Conservation (phyloP, 768 basidiomycete genomes). For the Xerocomellus chrysenteron region DNA sequence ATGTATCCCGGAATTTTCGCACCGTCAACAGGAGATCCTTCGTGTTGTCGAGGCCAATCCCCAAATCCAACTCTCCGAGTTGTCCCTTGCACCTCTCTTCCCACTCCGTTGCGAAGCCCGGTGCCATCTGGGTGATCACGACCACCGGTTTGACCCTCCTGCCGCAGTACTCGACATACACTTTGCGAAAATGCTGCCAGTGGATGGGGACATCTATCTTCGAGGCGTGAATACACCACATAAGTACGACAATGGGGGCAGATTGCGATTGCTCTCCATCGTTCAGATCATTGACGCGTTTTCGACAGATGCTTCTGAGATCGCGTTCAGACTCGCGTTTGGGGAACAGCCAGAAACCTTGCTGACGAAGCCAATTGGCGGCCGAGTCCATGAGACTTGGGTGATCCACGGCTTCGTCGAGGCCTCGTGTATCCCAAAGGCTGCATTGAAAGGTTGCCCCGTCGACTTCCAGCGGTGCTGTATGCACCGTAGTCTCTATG, state of each 20-base stretch:
- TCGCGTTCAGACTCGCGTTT: constrained; percentile 22
- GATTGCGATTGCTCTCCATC: constrained; percentile 8
- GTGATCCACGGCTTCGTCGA: constrained; percentile 26
- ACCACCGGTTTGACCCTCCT: constrained; percentile 26
- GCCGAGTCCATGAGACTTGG: constrained; percentile 21
- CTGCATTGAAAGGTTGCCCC: constrained; percentile 10
- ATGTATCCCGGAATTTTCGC: constrained; percentile 10
- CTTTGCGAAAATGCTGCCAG: constrained; percentile 28
- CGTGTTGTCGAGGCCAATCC: neutral
- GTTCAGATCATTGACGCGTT: constrained; percentile 11
- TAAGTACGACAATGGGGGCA: constrained; percentile 15
- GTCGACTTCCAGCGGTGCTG: neutral
- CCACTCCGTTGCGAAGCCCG: constrained; percentile 13
- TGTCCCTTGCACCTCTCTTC: constrained; percentile 20
- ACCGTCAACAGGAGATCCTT: constrained; percentile 14
- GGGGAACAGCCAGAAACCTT: constrained; percentile 16
- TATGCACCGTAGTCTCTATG: constrained; percentile 21
- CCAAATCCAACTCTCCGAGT: constrained; percentile 11
- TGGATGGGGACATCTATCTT: constrained; percentile 28
- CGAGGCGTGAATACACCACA: constrained; percentile 32
- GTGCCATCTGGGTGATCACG: constrained; percentile 27
- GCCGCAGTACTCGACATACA: constrained; percentile 26
- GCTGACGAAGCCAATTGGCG: constrained; percentile 20
- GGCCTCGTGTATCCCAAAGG: constrained; percentile 29
- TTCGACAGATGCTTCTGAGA: constrained; percentile 20